Base-by-base conservation (phyloP, 371 early-diverging fungal species). In the Polyrhizophydium stewartii region DNA sequence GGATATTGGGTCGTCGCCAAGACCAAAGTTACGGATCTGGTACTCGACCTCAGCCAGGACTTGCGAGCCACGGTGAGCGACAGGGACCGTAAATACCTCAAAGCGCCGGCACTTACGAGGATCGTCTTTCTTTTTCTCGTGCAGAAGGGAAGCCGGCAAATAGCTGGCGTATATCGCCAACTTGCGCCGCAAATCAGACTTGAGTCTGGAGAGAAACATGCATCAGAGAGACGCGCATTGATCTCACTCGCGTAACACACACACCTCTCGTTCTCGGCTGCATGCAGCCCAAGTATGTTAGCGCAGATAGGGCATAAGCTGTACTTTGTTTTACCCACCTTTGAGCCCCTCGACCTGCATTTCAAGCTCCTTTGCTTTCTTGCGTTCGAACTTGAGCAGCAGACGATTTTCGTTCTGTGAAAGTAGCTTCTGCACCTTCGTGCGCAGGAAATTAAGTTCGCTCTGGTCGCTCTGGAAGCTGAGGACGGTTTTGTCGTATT, bases 321-420 rank as follows among this genome's bases (percentile, higher is more conserved):
- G 13, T 3, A 3, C 35, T 7, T 35, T 35, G 49, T 47, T 7
- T 28, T 37, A 43, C 40, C 24, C 56, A 61, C 60, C 52, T 47
- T 62, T 56, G 24, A 71, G 37, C 17, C 30, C 56, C 19, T 55
- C 67, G 17, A 70, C 58, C 46, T 50, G 58, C 24, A 41, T 43
- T 51, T 67, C 73, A 53, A 73, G 57, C 17, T 63, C 59, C 31
- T 59, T 62, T 53, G 55, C 55, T 43, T 66, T 68, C 33, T 63
- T 61, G 10, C 68, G 60, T 62, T 76, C 76, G 58, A 64, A 76
- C 38, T 70, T 65, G n/a, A 76, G 61, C 33, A 76, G 62, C 40
- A 73, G 59, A 28, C 73, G 38, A 60, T 76, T 76, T 31, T 76
- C 73, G 58, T 76, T 76, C 45, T 75, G 76, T 21, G 73, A 57